phyloP scores from a whole-genome alignment of 495 filamentous ascomycete genomes.

The Talaromyces borbonicus region DNA sequence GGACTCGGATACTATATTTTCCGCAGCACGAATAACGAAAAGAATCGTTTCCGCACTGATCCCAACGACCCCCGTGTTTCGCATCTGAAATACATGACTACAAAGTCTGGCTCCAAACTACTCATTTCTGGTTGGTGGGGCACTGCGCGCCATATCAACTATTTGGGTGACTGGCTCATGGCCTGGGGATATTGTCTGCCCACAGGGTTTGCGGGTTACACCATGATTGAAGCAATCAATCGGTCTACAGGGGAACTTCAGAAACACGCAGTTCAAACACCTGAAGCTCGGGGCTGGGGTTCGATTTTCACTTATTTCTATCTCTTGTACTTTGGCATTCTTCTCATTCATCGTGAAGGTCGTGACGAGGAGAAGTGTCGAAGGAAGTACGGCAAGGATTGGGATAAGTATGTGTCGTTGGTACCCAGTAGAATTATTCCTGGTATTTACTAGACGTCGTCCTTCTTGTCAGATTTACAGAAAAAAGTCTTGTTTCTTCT shows the following conservation, averaged over 20 bases:
- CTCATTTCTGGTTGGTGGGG: constrained; percentile 96
- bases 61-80: constrained; percentile 71
- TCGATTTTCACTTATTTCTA: constrained; percentile 94
- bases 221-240: constrained; percentile 39
- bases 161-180: constrained; percentile 95
- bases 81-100: constrained; percentile 82
- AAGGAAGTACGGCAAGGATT: constrained; percentile 87
- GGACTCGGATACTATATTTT: constrained; percentile 76
- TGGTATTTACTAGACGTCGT: constrained; percentile 61
- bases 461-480: too few relatives aligned
- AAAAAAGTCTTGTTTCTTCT: too few relatives aligned
- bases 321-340: constrained; percentile 80
- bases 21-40: constrained; percentile 83
- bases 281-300: constrained; percentile 65
- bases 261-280: constrained; percentile 52
- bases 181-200: constrained; percentile 87
- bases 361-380: constrained; percentile 90
- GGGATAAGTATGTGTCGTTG: constrained; percentile 77
- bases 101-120: constrained; percentile 67
- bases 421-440: constrained; percentile 84
- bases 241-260: constrained; percentile 43
- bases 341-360: constrained; percentile 83
- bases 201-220: constrained; percentile 77
- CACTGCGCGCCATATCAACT: constrained; percentile 86
- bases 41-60: constrained; percentile 86